Base-by-base conservation (phyloP, 257 asterid species). In the Thymus quinquecostatus region DNA sequence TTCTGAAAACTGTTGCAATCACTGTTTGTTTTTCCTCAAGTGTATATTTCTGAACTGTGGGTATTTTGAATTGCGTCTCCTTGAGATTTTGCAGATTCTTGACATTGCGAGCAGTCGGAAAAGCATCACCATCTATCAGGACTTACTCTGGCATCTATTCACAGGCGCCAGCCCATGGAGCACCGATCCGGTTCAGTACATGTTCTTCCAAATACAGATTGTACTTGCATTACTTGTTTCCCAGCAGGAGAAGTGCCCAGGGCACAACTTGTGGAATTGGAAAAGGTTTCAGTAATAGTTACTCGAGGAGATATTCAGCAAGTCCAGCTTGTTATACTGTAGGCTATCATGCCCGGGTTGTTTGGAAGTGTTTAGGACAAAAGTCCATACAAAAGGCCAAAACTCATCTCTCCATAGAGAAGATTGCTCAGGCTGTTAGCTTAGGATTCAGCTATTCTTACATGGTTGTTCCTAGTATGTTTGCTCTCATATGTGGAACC, bases 361-460 rank as follows among this genome's bases (percentile, higher is more conserved):
- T 87, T 78, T 92, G 87, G 95, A 87, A 83, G 82, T 79, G 81
- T 76, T 80, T 88, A 69, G 70, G 80, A 21, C 80, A 49, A 77
- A 75, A 54, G 11, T 70, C 86, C 10, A 56, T 53, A 61, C 63
- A 60, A 71, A 79, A 78, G 59, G 70, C 68, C 13, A 44, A 44
- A 60, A 77, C 85, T 65, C 62, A 45, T 78, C 55, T 60, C 48
- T 85, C 84, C 48, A 55, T 94, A 36, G 77, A 80, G 73, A 86
- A 75, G 84, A 75, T 84, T 64, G 96, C 97, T 63, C 99, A 88
- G 83, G 97, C 99, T 1, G 82, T 89, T 71, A 86, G 86, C 84
- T 85, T 94, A 79, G 92, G 93, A 0, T 73, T 91, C 78, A 84
- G 79, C 84, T 92, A 78, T 63, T 89, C 91, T 57, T 83, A 79